Evolutionary conservation across 345 rosid species (phyloP), one percentile per base, ranked within the genome.

Genomic region (Xanthoceras sorbifolium): DNA sequence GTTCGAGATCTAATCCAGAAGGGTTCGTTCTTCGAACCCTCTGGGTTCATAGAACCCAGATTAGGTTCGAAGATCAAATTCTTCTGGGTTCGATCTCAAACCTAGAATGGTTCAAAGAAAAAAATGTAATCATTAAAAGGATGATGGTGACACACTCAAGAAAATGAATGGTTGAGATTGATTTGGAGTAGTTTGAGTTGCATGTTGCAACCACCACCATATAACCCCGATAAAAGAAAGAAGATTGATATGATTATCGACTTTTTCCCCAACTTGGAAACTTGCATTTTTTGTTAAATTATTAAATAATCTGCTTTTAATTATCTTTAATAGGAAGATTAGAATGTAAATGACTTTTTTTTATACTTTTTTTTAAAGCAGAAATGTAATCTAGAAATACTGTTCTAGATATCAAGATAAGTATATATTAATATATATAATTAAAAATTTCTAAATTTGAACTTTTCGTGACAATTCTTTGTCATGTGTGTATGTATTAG

Each of bases 121-220:
- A 67, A 72, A 76, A 72, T 72, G 72, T 38, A 52, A 69, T 77
- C 7, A 81, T 77, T 23, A 32, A 54, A 44, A 42, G 42, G 17
- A 44, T 9, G 46, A 44, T 20, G 55, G 18, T 25, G 64, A 64
- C 17, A 17, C 9, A 40, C 29, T 4, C n/a, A 42, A 5, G 60
- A 46, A 54, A 77, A 77, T 34, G 73, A 77, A 64, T 44, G 84
- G 81, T 64, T 64, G 17, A 44, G 72, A 81, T 73, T 57, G 32
- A 44, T 42, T 62, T 61, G 7, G 11, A 73, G 15, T 6, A 20
- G 11, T 20, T 3, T 20, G 38, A 23, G 42, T 9, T 54, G 17
- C 11, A 26, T 34, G 69, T 17, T 61, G 44, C 20, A 72, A 62
- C 60, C 44, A 36, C 32, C 72, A 69, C 78, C 78, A 23, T 50